phyloP scores from a whole-genome alignment of 2,329 filamentous ascomycete species.

The Sporothrix pallida region DNA sequence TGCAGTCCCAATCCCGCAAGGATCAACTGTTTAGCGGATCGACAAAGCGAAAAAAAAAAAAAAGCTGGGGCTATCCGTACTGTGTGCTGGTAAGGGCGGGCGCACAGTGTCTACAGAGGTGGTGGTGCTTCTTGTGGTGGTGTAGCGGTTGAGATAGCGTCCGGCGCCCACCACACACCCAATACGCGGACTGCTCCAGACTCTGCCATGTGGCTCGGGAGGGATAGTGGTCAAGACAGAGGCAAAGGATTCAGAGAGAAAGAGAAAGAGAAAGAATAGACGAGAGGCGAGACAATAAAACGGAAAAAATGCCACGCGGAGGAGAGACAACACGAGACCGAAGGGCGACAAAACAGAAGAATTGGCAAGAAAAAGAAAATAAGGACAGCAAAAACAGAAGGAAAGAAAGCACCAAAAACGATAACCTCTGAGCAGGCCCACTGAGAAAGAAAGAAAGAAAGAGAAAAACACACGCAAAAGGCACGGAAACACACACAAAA shows the following conservation, averaged over 20 bases:
- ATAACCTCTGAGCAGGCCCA: no score
- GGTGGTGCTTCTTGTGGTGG: no score
- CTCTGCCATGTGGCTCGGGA: no score
- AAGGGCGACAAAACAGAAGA: no score
- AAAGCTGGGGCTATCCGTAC: not conserved
- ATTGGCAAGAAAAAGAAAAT: no score
- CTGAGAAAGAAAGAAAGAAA: not conserved
- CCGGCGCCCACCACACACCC: not conserved
- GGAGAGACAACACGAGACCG: no score
- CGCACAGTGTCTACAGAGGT: not conserved
- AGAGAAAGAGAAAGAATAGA: not conserved
- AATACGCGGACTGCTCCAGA: not conserved
- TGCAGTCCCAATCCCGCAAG: not conserved
- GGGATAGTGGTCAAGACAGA: not conserved
- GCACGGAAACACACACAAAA: not conserved
- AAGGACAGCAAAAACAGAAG: no score
- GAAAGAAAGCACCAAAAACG: no score
- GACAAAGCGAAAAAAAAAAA: not conserved
- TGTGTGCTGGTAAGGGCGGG: not conserved
- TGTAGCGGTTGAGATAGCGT: no score
- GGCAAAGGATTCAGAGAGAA: no score
- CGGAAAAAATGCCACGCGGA: no score
- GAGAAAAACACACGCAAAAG: not conserved
- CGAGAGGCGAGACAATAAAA: no score
- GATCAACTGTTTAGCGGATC: slow-evolving; percentile 6